Percentiles rank a stretch among this genome's conserved stretches.
phyloP scores from a whole-genome alignment of 2,329 filamentous ascomycete species.

The Fusarium duplospermum region DNA sequence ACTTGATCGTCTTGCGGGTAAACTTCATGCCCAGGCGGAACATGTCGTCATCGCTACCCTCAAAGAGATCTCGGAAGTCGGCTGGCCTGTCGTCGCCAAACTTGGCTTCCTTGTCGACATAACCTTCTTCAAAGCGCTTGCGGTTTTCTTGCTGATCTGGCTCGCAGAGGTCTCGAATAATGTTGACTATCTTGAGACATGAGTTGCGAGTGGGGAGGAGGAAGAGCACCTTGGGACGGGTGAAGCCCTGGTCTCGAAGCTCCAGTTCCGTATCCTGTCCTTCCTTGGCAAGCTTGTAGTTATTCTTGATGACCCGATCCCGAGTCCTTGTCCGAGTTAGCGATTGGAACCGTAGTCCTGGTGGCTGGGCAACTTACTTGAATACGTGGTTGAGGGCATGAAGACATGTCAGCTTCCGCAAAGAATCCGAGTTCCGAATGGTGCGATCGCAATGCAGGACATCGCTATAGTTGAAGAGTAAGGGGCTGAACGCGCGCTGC shows the following conservation, averaged over 20 bases:
- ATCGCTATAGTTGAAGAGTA: slow-evolving; percentile 86
- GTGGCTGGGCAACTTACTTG: slow-evolving; percentile 65
- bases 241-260: slow-evolving; percentile 93
- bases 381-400: slow-evolving; percentile 93
- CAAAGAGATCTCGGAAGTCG: slow-evolving; percentile 90
- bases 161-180: slow-evolving; percentile 79
- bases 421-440: slow-evolving; percentile 71
- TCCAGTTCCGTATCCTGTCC: slow-evolving; percentile 75
- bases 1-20: slow-evolving; percentile 94
- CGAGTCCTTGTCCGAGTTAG: slow-evolving; percentile 69
- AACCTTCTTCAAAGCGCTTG: slow-evolving; percentile 89
- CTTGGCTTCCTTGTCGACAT: slow-evolving; percentile 72
- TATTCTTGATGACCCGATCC: slow-evolving; percentile 93
- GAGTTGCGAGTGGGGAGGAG: slow-evolving; percentile 89
- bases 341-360: too few species aligned
- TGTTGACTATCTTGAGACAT: slow-evolving; percentile 81
- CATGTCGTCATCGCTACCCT: slow-evolving; percentile 96
- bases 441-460: slow-evolving; percentile 80
- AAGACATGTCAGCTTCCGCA: slow-evolving; percentile 80
- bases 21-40: slow-evolving; percentile 97
- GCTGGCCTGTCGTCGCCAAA: slow-evolving; percentile 81
- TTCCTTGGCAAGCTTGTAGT: slow-evolving; percentile 78
- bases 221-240: slow-evolving; percentile 91
- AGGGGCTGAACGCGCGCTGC: slow-evolving; percentile 74
- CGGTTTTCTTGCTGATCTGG: slow-evolving; percentile 96